Percentiles rank a stretch among this genome's conserved stretches.
phyloP scores from a whole-genome alignment of 2,329 filamentous ascomycete species.

The Xylaria digitata region DNA sequence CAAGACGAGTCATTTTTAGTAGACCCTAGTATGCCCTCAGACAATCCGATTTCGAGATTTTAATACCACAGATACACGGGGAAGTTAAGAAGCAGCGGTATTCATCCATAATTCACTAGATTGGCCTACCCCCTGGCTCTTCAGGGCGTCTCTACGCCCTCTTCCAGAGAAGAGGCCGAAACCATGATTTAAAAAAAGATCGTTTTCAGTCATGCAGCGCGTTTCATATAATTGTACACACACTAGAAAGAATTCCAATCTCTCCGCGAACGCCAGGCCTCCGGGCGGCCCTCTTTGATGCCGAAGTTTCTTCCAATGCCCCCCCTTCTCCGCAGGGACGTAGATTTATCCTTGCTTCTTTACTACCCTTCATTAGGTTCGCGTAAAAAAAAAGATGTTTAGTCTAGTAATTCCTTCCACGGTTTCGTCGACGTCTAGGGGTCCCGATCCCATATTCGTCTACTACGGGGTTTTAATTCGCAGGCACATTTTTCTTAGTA shows the following conservation, averaged over 20 bases:
- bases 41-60: neutral
- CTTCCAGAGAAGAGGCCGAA: neutral
- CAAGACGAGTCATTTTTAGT: neutral
- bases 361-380: conserved; percentile 34
- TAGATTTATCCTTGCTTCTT: conserved; percentile 23
- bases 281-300: conserved; percentile 12
- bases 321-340: neutral
- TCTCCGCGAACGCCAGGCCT: conserved; percentile 35
- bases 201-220: conserved; percentile 25
- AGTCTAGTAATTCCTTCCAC: conserved; percentile 23
- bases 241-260: conserved; percentile 11
- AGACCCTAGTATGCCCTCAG: neutral
- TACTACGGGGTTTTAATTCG: neutral
- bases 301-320: conserved; percentile 19
- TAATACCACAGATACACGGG: neutral
- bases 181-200: conserved; percentile 5
- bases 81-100: neutral
- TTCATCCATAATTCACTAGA: neutral
- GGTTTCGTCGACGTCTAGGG: conserved; percentile 11
- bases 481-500: conserved; percentile 58
- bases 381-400: conserved; percentile 24
- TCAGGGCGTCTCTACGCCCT: neutral
- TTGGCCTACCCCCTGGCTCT: neutral
- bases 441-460: conserved; percentile 6
- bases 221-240: conserved; percentile 33